Base-by-base conservation (phyloP, 257 asterid species). In the Euphrasia confusa region DNA sequence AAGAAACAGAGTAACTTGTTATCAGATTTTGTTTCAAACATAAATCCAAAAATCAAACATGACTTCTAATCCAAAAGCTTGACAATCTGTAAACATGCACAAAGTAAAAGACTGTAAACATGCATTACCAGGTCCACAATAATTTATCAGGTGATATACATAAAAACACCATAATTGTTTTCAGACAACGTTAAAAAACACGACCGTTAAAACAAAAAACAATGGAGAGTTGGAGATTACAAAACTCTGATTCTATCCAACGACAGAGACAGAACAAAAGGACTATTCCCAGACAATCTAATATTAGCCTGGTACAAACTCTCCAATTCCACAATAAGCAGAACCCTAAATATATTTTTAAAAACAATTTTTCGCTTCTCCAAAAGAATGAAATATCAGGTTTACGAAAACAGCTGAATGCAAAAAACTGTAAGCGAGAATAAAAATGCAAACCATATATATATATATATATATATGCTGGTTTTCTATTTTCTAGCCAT, bases 261-360 rank as follows among this genome's bases (percentile, higher is more conserved):
- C 68, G 70, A 58, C 26, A 62, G 55, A 71, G 74, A 63, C 60
- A 54, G 64, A 61, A 42, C 21, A 42, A 18, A 54, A 24, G 79
- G 77, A 79, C 71, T 70, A 76, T 61, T 66, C 84, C 85, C 89
- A 65, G 83, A 72, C 79, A 47, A 76, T 63, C 86, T 78, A 86
- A 81, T 83, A 83, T 65, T 68, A 72, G 81, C 83, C 60, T 79
- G 87, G 82, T 58, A 73, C 76, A 10, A 72, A 65, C 83, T 74
- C 87, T 58, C 76, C 69, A 10, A 49, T 10, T 68, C 72, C 63
- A 68, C 73, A 68, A 61, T 47, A 65, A 65, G 74, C 69, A 49
- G 55, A 61, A 65, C 67, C 54, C 72, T 74, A 69, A 52, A 54
- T 35, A 40, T 58, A 69, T 32, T 13, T 10, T 21, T 21, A 21